Evolutionary conservation across 805 yeast species (phyloP).

Genomic region (Zygotorulaspora chibaensis): DNA sequence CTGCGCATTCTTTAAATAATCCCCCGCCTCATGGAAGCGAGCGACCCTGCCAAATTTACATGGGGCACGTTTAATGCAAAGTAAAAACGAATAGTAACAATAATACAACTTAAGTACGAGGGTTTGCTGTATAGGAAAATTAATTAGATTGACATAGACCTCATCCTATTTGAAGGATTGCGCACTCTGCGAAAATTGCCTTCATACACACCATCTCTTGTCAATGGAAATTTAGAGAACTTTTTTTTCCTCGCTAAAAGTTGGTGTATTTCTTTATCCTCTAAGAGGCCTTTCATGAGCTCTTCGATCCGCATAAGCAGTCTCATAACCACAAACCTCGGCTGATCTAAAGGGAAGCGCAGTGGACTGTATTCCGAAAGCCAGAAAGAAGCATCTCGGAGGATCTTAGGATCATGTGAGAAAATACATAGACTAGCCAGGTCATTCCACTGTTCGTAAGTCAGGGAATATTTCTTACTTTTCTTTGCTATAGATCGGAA

Average conservation of each 20-base stretch:
- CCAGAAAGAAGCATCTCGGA: conserved; percentile 50
- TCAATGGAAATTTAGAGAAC: not conserved
- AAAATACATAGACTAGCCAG: conserved; percentile 14
- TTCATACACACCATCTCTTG: too few species aligned
- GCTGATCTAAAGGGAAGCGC: conserved; percentile 63
- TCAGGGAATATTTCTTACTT: conserved; percentile 18
- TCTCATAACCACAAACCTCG: conserved; percentile 52
- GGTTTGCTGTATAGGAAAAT: too few species aligned
- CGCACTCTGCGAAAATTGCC: too few species aligned
- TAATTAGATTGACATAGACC: too few species aligned
- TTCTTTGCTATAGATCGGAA: conserved; percentile 21
- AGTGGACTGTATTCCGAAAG: conserved; percentile 63
- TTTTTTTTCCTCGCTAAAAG: not conserved
- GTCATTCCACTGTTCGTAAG: conserved; percentile 27
- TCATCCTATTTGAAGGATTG: too few species aligned
- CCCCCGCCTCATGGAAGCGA: too few species aligned
- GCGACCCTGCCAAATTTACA: too few species aligned
- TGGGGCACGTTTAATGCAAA: too few species aligned
- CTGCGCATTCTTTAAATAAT: too few species aligned
- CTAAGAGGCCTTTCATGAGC: conserved; percentile 4
- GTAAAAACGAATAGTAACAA: too few species aligned
- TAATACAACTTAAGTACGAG: too few species aligned
- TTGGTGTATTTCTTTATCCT: conserved; percentile 3
- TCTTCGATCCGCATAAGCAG: conserved; percentile 28
- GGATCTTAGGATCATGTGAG: conserved; percentile 10